Evolutionary conservation across 345 rosid species (phyloP), one percentile per base, ranked within the genome.

Genomic region (Linum tenue): DNA sequence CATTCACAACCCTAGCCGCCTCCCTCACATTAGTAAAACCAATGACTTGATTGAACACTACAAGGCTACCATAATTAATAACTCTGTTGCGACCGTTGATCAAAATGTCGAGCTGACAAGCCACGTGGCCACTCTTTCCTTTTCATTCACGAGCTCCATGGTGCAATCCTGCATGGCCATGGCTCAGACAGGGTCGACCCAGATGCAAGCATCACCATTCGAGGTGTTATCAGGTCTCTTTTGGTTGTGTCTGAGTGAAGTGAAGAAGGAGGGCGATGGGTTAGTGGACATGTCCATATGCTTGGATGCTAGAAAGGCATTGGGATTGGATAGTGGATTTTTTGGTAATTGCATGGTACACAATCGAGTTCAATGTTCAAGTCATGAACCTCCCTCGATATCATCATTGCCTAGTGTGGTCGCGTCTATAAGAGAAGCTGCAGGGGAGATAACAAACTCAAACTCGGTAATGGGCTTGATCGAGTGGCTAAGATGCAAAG

Each of bases 271-370:
- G 10, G 40, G 15, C n/a, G 63, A 77, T 39, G 79, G 74, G 66
- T 81, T 83, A 4, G n/a, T 73, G 39, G 76, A 77, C 58, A 74
- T 90, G 82, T 77, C 85, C 0, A 7, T 86, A 40, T 83, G 88
- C 56, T 68, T 78, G 55, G 92, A 90, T 44, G 71, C 72, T 67
- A 82, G 95, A 43, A 78, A 73, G 5, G 48, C 63, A n/a, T 37
- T 86, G 62, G 79, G 83, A 16, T 65, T 88, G 48, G 90, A 83
- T 48, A 64, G 71, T 62, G 78, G 79, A 7, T 90, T 69, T 38
- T 88, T 88, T 56, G 95, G 97, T 40, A 90, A 86, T 22, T 83
- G 91, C 71, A 80, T 81, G 88, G 79, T 86, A 2, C 85, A 81
- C 41, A 79, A 82, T 10, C 77, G 78, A 37, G 75, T 78, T 50